A percentile compares a stretch with the other conserved stretches of the same genome.
phyloP scores from a whole-genome alignment of 192 early-diverging fungal genomes.

The Diversispora eburnea region DNA sequence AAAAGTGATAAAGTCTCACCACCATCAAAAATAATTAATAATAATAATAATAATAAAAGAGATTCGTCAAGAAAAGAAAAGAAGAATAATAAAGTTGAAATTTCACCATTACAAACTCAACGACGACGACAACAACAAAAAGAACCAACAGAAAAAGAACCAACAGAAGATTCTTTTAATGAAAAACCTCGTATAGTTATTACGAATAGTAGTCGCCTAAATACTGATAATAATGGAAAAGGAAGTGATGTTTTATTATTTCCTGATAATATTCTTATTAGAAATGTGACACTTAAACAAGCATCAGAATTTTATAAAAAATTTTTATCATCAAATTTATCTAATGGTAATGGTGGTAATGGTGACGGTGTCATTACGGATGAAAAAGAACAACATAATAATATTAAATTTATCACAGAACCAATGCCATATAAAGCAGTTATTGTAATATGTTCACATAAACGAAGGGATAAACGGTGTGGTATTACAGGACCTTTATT shows the following conservation, averaged over 20 bases:
- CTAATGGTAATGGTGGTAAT: not conserved
- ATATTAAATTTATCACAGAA: constrained; percentile 2
- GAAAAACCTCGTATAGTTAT: constrained; percentile 39
- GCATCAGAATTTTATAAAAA: constrained; percentile 44
- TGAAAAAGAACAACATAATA: not conserved
- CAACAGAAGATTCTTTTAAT: not conserved
- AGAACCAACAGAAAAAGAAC: not conserved
- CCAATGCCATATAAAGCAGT: constrained; percentile 39
- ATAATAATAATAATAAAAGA: not conserved
- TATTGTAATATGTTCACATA: constrained; percentile 57
- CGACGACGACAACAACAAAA: not conserved
- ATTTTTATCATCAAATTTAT: constrained; percentile 23
- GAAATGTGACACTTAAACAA: constrained; percentile 43
- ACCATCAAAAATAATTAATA: not conserved
- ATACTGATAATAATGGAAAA: constrained; percentile 9
- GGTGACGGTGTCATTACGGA: not conserved
- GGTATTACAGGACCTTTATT: constrained; percentile 51
- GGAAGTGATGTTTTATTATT: constrained; percentile 40
- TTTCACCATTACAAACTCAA: not conserved
- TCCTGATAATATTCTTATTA: constrained; percentile 53
- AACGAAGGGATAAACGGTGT: constrained; percentile 56
- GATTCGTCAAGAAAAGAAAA: constrained; percentile 9
- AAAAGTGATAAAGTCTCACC: constrained; percentile 14
- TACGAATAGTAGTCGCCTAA: constrained; percentile 40
- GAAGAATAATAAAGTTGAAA: not conserved